Evolutionary conservation across 805 yeast genomes (phyloP).

Genomic region (Nakazawaea sp.): DNA sequence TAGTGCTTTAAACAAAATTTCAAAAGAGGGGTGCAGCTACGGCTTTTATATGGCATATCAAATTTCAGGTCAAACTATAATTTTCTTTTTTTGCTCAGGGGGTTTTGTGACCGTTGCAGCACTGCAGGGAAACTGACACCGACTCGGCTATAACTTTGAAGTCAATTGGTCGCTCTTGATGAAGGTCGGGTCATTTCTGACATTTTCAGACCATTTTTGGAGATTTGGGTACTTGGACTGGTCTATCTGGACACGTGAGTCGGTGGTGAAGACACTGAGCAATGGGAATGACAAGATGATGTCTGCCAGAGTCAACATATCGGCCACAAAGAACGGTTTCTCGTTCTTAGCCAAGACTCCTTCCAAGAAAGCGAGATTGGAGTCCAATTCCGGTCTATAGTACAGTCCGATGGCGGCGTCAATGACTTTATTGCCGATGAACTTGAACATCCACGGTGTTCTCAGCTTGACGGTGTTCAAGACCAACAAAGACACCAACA

Average conservation of each 20-base stretch:
- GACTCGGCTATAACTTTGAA: no score
- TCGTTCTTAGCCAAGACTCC: no score
- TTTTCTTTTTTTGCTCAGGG: no score
- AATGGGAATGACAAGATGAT: conserved; percentile 46
- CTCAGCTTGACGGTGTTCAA: conserved; percentile 30
- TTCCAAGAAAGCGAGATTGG: conserved; percentile 26
- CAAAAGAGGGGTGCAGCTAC: no score
- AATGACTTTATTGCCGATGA: conserved; percentile 34
- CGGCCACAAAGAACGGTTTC: conserved; percentile 37
- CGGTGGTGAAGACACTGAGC: background rate
- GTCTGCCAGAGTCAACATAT: conserved; percentile 48
- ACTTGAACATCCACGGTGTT: conserved; percentile 42
- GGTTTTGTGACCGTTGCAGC: no score
- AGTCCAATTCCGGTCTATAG: conserved; percentile 38
- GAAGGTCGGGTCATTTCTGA: background rate
- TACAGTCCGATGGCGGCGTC: conserved; percentile 40
- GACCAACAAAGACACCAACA: conserved; percentile 20
- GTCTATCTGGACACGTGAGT: conserved; percentile 1
- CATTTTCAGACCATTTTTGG: conserved; percentile 2
- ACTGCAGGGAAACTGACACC: no score
- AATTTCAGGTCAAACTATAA: background rate
- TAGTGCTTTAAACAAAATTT: no score
- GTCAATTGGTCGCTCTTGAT: background rate
- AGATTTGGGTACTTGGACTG: conserved; percentile 5
- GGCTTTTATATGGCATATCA: background rate